A percentile compares a stretch with the other conserved stretches of the same genome.
These are phyloP conservation scores for Golubevia pallescens DNA, from an alignment of 1,284 basidiomycete species.

Conservation along the genomic window DNA sequence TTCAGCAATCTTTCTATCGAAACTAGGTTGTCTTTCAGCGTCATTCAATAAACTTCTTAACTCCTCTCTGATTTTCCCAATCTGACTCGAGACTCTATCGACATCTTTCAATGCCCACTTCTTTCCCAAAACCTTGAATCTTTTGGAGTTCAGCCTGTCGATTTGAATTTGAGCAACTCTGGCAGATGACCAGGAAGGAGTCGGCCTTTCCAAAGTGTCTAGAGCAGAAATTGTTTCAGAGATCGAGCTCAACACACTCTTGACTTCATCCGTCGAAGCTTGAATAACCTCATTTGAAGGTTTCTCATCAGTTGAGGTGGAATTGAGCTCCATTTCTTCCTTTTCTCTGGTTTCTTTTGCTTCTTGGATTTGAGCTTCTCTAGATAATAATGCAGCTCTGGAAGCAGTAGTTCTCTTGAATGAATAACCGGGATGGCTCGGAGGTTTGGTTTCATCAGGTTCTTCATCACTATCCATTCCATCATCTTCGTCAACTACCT, in stretches of 20 bases:
- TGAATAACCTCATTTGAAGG: no score
- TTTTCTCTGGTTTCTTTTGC: not conserved
- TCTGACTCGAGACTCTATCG: no score
- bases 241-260: not conserved
- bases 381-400: not conserved
- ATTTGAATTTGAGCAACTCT: slow-evolving; percentile 40
- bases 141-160: slow-evolving; percentile 41
- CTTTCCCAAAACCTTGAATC: slow-evolving; percentile 36
- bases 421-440: not conserved
- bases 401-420: not conserved
- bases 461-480: not conserved
- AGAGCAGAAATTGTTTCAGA: slow-evolving; percentile 11
- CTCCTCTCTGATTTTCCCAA: no score
- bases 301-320: no score
- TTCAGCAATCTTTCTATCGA: no score
- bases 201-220: slow-evolving; percentile 47
- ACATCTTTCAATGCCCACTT: no score
- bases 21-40: no score
- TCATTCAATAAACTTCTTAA: no score
- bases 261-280: no score
- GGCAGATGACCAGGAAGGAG: slow-evolving; percentile 36
- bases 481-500: not conserved
- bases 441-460: not conserved
- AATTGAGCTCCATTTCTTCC: not conserved
- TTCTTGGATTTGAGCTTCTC: not conserved